These are phyloP conservation scores for Amaranthus palmeri DNA, from an alignment of 148 eudicot genomes.

Conservation along the genomic window DNA sequence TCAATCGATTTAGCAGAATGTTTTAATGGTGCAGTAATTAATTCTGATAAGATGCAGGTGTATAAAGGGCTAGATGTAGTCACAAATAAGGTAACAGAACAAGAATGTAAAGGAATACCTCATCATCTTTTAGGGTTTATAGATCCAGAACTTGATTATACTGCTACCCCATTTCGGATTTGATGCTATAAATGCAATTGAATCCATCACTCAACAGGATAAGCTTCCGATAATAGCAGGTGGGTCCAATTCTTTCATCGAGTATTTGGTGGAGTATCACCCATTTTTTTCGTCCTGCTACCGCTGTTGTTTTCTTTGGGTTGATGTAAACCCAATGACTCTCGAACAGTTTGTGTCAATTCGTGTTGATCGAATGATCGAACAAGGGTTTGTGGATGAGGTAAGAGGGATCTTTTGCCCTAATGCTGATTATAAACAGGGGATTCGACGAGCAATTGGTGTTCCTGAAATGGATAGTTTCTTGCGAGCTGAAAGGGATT, in stretches of 20 bases:
- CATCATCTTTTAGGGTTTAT: conserved; percentile 66
- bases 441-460: conserved; percentile 79
- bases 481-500: conserved; percentile 38
- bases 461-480: conserved; percentile 68
- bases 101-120: conserved; percentile 63
- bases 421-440: conserved; percentile 42
- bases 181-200: conserved; percentile 48
- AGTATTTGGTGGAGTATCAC: conserved; percentile 54
- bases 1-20: conserved; percentile 68
- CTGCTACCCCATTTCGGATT: conserved; percentile 44
- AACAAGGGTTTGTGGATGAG: conserved; percentile 58
- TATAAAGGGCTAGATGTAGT: conserved; percentile 64
- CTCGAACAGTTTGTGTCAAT: conserved; percentile 52
- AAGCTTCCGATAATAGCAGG: conserved; percentile 85
- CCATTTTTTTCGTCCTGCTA: conserved; percentile 49
- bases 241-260: conserved; percentile 79
- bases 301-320: conserved; percentile 73
- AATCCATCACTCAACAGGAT: conserved; percentile 43
- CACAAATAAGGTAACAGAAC: conserved; percentile 73
- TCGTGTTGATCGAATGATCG: conserved; percentile 69
- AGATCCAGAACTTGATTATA: conserved; percentile 55
- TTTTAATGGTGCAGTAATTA: conserved; percentile 59
- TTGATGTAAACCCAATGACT: conserved; percentile 55
- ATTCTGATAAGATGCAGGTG: conserved; percentile 84
- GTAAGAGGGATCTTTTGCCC: conserved; percentile 46